phyloP scores from a whole-genome alignment of 345 rosid species.

The Lepidium sativum region DNA sequence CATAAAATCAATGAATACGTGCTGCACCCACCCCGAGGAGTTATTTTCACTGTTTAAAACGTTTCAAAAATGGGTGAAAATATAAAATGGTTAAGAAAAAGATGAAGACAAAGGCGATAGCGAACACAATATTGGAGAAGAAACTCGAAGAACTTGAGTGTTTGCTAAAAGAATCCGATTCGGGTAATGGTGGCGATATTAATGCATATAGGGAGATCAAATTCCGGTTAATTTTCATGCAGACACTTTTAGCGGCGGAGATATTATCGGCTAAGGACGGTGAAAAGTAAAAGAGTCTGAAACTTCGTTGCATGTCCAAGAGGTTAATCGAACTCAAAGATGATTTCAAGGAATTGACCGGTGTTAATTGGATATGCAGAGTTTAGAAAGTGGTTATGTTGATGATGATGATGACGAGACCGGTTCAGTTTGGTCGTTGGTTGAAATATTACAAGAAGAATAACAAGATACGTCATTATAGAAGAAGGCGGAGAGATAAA shows the following conservation, averaged over 20 bases:
- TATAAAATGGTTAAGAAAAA: not conserved
- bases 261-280: not conserved
- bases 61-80: not conserved
- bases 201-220: not conserved
- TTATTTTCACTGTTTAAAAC: not conserved
- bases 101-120: not conserved
- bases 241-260: slow-evolving; percentile 16
- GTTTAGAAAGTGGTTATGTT: not conserved
- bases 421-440: not conserved
- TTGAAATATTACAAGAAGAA: not conserved
- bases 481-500: not conserved
- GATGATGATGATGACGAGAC: slow-evolving; percentile 3
- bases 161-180: not conserved
- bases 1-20: no score
- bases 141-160: slow-evolving; percentile 20
- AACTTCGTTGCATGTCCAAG: slow-evolving; percentile 16
- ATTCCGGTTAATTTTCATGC: slow-evolving; percentile 8
- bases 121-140: slow-evolving; percentile 9
- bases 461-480: not conserved
- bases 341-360: not conserved
- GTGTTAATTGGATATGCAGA: not conserved
- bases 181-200: not conserved
- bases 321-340: slow-evolving; percentile 5
- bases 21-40: no score
- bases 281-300: not conserved